These are phyloP conservation scores for Oryza brachyantha DNA, from an alignment of 176 grass and related monocot species.

Conservation along the genomic window DNA sequence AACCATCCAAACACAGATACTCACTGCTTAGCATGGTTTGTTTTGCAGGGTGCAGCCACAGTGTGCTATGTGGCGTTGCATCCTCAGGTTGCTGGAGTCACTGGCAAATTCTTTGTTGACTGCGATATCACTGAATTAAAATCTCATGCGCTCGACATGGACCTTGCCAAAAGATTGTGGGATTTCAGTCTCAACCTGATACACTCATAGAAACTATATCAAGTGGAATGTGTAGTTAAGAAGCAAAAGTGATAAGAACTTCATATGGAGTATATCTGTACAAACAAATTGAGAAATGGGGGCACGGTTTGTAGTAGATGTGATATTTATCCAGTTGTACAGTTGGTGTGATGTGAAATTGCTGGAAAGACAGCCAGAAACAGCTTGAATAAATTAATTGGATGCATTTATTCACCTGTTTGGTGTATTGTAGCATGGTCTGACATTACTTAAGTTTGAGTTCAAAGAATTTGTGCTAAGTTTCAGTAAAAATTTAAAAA, in stretches of 20 bases:
- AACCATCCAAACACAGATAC: background rate
- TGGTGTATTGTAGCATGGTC: background rate
- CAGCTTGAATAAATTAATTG: background rate
- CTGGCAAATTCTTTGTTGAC: conserved; percentile 52
- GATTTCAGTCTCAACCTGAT: conserved; percentile 55
- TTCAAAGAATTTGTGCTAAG: background rate
- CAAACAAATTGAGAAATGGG: background rate
- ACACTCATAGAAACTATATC: background rate
- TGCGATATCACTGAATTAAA: conserved; percentile 41
- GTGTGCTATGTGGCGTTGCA: conserved; percentile 67
- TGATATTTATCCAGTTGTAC: background rate
- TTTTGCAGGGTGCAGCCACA: conserved; percentile 60
- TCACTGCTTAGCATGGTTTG: background rate
- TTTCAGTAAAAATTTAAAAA: background rate
- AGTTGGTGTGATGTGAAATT: background rate
- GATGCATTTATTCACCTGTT: background rate
- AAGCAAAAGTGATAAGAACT: background rate
- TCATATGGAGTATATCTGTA: background rate
- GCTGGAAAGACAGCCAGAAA: background rate
- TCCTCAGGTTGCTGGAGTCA: conserved; percentile 59
- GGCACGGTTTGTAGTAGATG: background rate
- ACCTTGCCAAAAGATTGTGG: conserved; percentile 52
- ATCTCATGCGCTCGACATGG: conserved; percentile 34
- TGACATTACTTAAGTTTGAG: background rate
- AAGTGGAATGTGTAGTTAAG: no score